Conservation (phyloP, 2,329 filamentous ascomycete species). For the Aureobasidium vineae region DNA sequence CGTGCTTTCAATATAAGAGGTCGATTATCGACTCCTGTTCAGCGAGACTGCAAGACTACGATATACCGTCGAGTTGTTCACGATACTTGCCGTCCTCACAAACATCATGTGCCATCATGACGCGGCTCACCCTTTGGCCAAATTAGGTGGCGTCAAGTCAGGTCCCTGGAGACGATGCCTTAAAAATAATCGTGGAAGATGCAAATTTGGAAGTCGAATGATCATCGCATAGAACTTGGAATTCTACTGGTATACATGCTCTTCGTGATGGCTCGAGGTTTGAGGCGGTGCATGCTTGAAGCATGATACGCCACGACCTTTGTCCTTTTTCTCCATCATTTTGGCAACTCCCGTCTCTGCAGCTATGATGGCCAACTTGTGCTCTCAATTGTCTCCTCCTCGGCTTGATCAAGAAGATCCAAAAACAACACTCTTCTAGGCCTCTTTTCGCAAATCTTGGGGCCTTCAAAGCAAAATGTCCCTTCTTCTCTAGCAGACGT, state of each 20-base stretch:
- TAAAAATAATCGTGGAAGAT: too few relatives aligned
- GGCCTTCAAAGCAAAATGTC: too few relatives aligned
- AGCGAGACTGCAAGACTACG: not conserved
- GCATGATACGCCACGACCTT: slow-evolving; percentile 10
- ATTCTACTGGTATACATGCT: not conserved
- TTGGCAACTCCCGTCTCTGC: not conserved
- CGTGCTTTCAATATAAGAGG: not conserved
- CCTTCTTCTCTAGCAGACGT: too few relatives aligned
- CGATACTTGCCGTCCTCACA: slow-evolving; percentile 5
- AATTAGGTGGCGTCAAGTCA: not conserved
- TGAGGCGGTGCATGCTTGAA: not conserved
- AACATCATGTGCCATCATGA: slow-evolving; percentile 4
- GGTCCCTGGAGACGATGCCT: not conserved
- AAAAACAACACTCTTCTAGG: not conserved
- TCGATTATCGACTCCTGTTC: not conserved
- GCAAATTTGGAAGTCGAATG: too few relatives aligned
- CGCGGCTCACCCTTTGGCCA: not conserved
- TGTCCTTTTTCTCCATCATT: not conserved
- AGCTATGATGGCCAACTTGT: not conserved
- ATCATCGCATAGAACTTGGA: too few relatives aligned
- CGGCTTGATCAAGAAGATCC: not conserved
- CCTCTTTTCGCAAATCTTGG: not conserved
- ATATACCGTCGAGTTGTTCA: not conserved
- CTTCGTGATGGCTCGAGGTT: not conserved
- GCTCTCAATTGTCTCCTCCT: not conserved